Evolutionary conservation across 2,329 filamentous ascomycete species (phyloP), one percentile per base, ranked within the genome.

Genomic region (Xylaria sp.): DNA sequence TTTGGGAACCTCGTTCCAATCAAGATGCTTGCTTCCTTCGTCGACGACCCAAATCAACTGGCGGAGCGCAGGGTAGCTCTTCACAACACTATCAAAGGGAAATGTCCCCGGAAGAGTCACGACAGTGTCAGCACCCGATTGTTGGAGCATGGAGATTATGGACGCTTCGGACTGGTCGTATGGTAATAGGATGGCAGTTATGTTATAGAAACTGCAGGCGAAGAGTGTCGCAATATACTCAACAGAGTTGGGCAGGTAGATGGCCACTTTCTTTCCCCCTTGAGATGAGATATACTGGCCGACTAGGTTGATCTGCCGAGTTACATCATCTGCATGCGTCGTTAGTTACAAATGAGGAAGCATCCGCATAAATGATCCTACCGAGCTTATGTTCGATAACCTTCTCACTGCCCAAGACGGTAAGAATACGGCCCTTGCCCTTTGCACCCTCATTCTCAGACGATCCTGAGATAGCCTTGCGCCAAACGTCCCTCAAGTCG

Each of bases 31-130:
- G 82, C 91, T 98, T 50, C 93, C 93, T 76, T 93, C 88, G 75
- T 98, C 95, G 5, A 97, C 93, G 13, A 98, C 94, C 93, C 94
- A 98, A 74, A 98, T 88, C 37, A 97, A 86, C 73, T 94, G 89
- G 69, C 90, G 90, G 54, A 99, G 85, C 44, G 87, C 86, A 5
- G 90, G 86, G 75, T 92, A 93, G 62, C 84, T 86, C 75, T 90
- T 88, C 61, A 90, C 86, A 13, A 97, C 87, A 44, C 87, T 83
- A 70, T 93, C 90, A 51, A 97, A 89, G 25, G 96, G 93, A 66
- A 98, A 87, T n/a, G 92, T 90, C 50, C 96, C 96, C 2, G 95
- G 94, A 37, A 92, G 90, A 1, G 93, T 93, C 68, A 99, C 86
- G 21, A 99, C 84, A 2, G 91, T 89, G 78, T 99, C 94, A 61